A percentile compares a stretch with the other conserved stretches of the same genome.
phyloP scores from a whole-genome alignment of 768 basidiomycete species.

The Trametes gibbosa region DNA sequence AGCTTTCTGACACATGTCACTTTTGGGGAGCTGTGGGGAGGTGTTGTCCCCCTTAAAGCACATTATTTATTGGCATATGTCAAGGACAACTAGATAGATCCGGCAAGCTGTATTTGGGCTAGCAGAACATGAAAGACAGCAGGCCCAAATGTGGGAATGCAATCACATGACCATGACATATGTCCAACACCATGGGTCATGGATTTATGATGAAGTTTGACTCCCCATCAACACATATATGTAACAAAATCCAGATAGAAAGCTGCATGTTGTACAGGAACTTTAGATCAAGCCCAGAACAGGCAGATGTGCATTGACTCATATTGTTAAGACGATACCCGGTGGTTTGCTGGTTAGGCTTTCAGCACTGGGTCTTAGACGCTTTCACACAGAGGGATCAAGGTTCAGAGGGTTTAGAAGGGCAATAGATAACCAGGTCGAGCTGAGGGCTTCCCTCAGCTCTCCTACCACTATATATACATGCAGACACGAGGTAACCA shows the following conservation, averaged over 20 bases:
- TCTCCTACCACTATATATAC: no score
- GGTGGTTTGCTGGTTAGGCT: no score
- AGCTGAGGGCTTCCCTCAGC: no score
- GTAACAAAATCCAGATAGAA: no score
- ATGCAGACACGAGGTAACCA: no score
- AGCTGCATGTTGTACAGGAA: no score
- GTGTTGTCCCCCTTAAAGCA: conserved; percentile 22
- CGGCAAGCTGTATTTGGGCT: not conserved
- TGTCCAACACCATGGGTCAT: not conserved
- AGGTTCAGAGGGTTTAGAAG: no score
- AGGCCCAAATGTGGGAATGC: not conserved
- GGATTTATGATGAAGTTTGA: no score
- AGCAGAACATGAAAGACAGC: not conserved
- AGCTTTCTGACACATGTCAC: conserved; percentile 37
- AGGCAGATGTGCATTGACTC: not conserved
- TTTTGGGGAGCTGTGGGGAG: conserved; percentile 36
- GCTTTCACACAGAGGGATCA: conserved; percentile 18
- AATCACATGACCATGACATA: not conserved
- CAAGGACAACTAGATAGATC: conserved; percentile 7
- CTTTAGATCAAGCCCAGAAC: not conserved
- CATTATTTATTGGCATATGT: conserved; percentile 24
- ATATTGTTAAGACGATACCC: no score
- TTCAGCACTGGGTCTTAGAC: no score
- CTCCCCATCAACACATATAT: no score
- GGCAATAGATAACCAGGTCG: no score